Percentiles rank a stretch among this genome's conserved stretches.
phyloP scores from a whole-genome alignment of 495 filamentous ascomycete genomes.

The Xylaria scruposa region DNA sequence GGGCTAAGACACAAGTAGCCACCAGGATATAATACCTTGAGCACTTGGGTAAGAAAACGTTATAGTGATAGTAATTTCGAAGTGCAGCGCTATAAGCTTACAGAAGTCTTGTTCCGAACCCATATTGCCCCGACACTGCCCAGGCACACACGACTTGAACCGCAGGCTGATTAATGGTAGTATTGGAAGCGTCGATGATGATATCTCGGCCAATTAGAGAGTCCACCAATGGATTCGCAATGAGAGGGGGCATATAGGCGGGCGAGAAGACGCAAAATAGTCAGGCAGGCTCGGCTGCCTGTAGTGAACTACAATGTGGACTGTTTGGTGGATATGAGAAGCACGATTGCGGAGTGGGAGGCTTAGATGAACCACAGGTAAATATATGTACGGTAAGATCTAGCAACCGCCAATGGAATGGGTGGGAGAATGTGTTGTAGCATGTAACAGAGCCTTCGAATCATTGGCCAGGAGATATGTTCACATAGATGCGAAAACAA shows the following conservation, averaged over 20 bases:
- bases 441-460: background rate
- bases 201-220: slow-evolving; percentile 39
- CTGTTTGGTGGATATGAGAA: background rate
- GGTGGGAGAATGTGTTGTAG: background rate
- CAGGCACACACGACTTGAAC: slow-evolving; percentile 64
- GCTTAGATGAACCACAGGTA: slow-evolving; percentile 14
- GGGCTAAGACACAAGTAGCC: slow-evolving; percentile 62
- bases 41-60: background rate
- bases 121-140: slow-evolving; percentile 68
- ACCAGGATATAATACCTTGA: slow-evolving; percentile 63
- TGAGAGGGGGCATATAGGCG: slow-evolving; percentile 50
- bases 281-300: slow-evolving; percentile 2
- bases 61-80: background rate
- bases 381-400: slow-evolving; percentile 4
- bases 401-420: background rate
- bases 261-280: background rate
- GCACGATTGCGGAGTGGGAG: slow-evolving; percentile 21
- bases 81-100: slow-evolving; percentile 41
- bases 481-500: background rate
- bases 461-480: background rate
- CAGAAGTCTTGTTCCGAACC: slow-evolving; percentile 61
- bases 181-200: slow-evolving; percentile 29
- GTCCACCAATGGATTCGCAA: slow-evolving; percentile 40
- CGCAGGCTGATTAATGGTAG: slow-evolving; percentile 32
- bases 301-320: background rate